Percentiles rank a stretch among this genome's conserved stretches.
Evolutionary conservation across 1,284 basidiomycete genomes (phyloP).

Genomic region (Vanrija pseudolonga): DNA sequence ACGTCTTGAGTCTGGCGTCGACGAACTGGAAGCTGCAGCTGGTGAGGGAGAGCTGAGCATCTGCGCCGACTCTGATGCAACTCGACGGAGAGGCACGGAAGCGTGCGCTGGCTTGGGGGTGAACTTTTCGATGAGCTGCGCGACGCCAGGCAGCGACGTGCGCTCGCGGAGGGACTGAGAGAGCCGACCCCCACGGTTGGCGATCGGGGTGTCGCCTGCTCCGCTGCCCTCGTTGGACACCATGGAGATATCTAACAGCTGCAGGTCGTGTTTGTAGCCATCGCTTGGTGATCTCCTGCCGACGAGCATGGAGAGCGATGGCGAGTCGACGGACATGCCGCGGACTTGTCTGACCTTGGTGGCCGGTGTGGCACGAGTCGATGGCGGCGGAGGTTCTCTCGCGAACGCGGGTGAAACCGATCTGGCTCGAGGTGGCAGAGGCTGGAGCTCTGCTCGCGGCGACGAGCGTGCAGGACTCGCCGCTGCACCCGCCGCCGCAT

Average conservation of each 20-base stretch:
- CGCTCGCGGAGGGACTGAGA: slow-evolving; percentile 1
- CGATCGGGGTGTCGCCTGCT: neutral
- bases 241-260: slow-evolving; percentile 10
- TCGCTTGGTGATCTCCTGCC: neutral
- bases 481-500: neutral
- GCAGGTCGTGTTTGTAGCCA: neutral
- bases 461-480: too few species aligned
- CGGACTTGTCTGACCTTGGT: too few species aligned
- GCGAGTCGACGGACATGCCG: slow-evolving; percentile 5
- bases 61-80: too few species aligned
- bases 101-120: neutral
- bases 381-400: too few species aligned
- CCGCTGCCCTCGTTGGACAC: neutral
- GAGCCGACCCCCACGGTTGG: neutral
- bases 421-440: too few species aligned
- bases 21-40: neutral
- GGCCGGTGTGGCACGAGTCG: too few species aligned
- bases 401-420: too few species aligned
- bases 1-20: neutral
- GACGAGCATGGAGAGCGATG: slow-evolving; percentile 9
- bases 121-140: slow-evolving; percentile 4
- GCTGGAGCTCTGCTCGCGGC: too few species aligned
- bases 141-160: slow-evolving; percentile 1
- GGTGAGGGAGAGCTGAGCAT: neutral
- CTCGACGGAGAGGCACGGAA: neutral